Evolutionary conservation across 805 yeast species (phyloP).

Genomic region (Scheffersomyces ergatensis): DNA sequence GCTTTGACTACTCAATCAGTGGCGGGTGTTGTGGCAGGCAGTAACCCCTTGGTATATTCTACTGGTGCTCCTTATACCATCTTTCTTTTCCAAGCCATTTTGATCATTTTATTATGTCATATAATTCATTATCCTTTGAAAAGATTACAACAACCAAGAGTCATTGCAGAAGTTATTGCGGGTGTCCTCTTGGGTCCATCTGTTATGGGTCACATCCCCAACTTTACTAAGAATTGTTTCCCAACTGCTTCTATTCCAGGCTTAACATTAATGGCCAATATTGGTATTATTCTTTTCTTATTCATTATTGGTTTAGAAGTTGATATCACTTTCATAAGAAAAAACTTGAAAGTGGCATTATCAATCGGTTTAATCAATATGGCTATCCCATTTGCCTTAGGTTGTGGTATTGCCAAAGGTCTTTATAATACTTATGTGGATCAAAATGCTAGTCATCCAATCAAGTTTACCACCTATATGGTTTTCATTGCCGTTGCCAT

Average conservation of each 20-base stretch:
- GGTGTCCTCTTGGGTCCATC: slow-evolving; percentile 78
- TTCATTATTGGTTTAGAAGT: slow-evolving; percentile 81
- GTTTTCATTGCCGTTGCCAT: slow-evolving; percentile 81
- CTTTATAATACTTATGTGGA: slow-evolving; percentile 55
- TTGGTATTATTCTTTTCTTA: slow-evolving; percentile 72
- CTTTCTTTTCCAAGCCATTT: slow-evolving; percentile 66
- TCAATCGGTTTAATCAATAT: slow-evolving; percentile 69
- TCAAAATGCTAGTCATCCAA: slow-evolving; percentile 18
- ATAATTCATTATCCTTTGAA: slow-evolving; percentile 59
- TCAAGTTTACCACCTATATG: slow-evolving; percentile 70
- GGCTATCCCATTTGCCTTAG: slow-evolving; percentile 79
- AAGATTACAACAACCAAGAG: slow-evolving; percentile 69
- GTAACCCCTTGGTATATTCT: slow-evolving; percentile 62
- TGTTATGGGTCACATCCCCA: slow-evolving; percentile 68
- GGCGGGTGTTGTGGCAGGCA: slow-evolving; percentile 72
- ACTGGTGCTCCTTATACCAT: slow-evolving; percentile 62
- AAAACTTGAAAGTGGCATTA: slow-evolving; percentile 58
- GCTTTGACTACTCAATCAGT: slow-evolving; percentile 37
- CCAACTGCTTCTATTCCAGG: slow-evolving; percentile 63
- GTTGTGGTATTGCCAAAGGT: slow-evolving; percentile 70
- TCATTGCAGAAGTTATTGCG: slow-evolving; percentile 76
- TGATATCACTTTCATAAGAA: slow-evolving; percentile 61
- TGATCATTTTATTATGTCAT: slow-evolving; percentile 60
- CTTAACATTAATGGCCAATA: slow-evolving; percentile 64
- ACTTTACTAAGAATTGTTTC: slow-evolving; percentile 63